Conservation (phyloP, 2,329 filamentous ascomycete genomes). For the Trichoderma sp. region DNA sequence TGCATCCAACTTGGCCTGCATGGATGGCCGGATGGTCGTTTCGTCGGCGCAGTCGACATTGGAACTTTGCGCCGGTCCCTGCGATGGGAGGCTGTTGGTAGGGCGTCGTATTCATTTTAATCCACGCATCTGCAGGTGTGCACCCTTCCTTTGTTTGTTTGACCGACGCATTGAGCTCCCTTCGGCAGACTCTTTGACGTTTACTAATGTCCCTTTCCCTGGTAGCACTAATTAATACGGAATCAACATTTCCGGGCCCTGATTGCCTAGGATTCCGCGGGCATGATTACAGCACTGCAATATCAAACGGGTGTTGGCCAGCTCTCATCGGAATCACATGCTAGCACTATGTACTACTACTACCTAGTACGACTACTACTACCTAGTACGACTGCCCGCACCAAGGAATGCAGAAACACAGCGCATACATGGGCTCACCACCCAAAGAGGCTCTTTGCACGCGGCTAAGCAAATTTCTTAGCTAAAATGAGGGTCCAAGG, state of each 20-base stretch:
- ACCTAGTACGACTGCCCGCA: background rate
- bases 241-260: background rate
- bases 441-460: background rate
- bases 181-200: background rate
- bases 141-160: background rate
- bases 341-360: background rate
- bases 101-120: conserved; percentile 1
- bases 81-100: background rate
- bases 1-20: conserved; percentile 2
- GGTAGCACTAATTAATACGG: background rate
- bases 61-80: background rate
- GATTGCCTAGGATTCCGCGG: background rate
- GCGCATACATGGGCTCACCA: no score
- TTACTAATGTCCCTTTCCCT: background rate
- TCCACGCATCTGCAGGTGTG: background rate
- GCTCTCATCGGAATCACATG: conserved; percentile 7
- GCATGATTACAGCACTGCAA: background rate
- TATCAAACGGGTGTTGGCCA: background rate
- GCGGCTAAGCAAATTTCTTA: background rate
- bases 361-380: no score
- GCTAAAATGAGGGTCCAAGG: background rate
- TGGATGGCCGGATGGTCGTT: background rate
- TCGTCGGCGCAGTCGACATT: background rate
- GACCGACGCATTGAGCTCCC: background rate
- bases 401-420: background rate